Base-by-base conservation (phyloP, 164 flowering plant genomes). In the Macadamia integrifolia region DNA sequence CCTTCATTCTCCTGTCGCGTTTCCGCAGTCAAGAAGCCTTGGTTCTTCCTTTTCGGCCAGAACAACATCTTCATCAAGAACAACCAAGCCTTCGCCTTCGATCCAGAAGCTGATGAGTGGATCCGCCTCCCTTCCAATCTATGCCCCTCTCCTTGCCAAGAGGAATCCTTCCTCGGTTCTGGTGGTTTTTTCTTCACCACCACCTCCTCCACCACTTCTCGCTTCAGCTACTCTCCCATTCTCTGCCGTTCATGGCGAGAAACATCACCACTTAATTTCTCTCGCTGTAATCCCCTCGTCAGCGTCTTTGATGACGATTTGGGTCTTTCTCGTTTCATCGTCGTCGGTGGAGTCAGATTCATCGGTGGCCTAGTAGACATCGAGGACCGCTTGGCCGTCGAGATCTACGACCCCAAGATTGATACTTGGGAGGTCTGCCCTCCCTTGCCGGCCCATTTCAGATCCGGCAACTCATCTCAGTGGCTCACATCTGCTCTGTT, bases 31-130 rank as follows among this genome's bases (percentile, higher is more conserved):
- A 64, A 71, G 68, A 74, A 68, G 63, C 87, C 90, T 7, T 86
- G 89, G 88, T 79, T 88, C 80, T 86, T 88, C 79, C 76, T 88
- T 70, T 81, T 66, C 67, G 90, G 89, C 18, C 79, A 77, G 12
- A 87, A 84, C 82, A 85, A 80, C 69, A 76, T 82, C 66, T 77
- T 80, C 74, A 60, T 74, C 68, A 78, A 76, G 68, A 83, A 80
- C 69, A 82, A 84, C 77, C 93, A 86, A 72, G 76, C 85, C 23
- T 23, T 23, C 23, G 23, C 23, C 23, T 23, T 23, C 23, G 23
- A 23, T 23, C 23, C 23, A 23, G 23, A 23, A 23, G 23, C 23
- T 23, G 23, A 23, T 23, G 23, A 23, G 23, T 23, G 23, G 23
- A 23, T 23, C 23, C 23, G 23, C 23, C 79, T 86, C 42, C 87